Evolutionary conservation across 257 asterid species (phyloP).

Genomic region (Ilex aquifolium): DNA sequence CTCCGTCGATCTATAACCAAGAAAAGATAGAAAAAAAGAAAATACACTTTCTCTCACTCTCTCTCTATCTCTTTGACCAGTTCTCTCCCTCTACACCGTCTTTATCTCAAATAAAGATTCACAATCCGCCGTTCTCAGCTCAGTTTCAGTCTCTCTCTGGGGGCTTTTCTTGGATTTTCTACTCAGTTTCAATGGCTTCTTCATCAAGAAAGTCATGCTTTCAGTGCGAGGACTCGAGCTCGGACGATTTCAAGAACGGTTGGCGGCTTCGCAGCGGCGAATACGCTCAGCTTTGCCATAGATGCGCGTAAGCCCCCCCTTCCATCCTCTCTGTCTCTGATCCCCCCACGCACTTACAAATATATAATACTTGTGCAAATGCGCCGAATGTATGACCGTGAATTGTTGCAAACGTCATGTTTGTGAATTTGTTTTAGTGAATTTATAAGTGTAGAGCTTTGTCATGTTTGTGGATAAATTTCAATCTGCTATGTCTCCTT

Average conservation of each 20-base stretch:
- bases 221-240: constrained; percentile 24
- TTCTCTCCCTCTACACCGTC: no score
- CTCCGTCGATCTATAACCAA: no score
- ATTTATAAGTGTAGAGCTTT: not conserved
- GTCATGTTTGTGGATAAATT: not conserved
- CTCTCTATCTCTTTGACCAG: no score
- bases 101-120: no score
- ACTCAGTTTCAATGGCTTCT: constrained; percentile 10
- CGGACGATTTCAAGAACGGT: constrained; percentile 29
- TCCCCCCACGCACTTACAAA: not conserved
- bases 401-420: no score
- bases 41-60: no score
- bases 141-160: not conserved
- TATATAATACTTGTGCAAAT: constrained; percentile 2
- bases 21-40: no score
- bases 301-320: constrained; percentile 26
- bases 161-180: not conserved
- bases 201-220: constrained; percentile 19
- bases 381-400: not conserved
- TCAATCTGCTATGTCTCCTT: constrained; percentile 1
- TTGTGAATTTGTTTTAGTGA: not conserved
- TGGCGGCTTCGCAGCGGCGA: constrained; percentile 41
- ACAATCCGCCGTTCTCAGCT: no score
- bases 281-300: constrained; percentile 34
- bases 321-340: not conserved